These are phyloP conservation scores for Yamadazyma diospyri DNA, from an alignment of 1,139 yeast species.

Conservation along the genomic window DNA sequence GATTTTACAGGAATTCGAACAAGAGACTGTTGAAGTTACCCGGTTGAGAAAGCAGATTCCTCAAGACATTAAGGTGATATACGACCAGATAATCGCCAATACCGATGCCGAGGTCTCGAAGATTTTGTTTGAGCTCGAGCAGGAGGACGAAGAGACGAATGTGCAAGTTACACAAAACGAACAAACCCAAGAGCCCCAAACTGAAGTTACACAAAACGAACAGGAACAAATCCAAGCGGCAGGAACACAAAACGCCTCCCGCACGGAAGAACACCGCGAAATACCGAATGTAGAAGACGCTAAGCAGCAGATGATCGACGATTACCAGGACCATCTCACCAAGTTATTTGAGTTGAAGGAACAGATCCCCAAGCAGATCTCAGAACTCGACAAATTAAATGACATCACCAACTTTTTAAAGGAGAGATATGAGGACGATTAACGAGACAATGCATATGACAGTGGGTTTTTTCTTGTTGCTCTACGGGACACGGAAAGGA, in stretches of 20 bases:
- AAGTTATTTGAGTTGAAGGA: constrained; percentile 22
- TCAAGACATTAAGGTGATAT: constrained; percentile 23
- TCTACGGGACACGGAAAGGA: no score
- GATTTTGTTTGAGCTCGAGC: constrained; percentile 18
- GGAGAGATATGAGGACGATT: constrained; percentile 13
- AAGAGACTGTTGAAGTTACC: constrained; percentile 52
- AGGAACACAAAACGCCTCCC: neutral
- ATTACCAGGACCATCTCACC: constrained; percentile 24
- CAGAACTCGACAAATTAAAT: constrained; percentile 29
- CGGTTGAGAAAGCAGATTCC: constrained; percentile 55
- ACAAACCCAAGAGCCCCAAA: neutral
- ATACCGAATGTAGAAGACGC: constrained; percentile 2
- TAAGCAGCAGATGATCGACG: constrained; percentile 19
- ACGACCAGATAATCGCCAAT: constrained; percentile 23
- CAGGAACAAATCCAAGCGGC: neutral
- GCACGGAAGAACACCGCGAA: constrained; percentile 1
- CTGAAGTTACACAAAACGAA: neutral
- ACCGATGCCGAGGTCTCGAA: constrained; percentile 34
- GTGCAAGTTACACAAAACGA: constrained; percentile 1
- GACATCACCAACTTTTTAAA: constrained; percentile 33
- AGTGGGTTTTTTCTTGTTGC: no score
- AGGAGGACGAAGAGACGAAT: constrained; percentile 7
- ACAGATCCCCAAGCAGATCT: constrained; percentile 28
- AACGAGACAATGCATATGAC: constrained; percentile 2
- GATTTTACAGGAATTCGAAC: constrained; percentile 53